Base-by-base conservation (phyloP, 129 eudicot genomes). In the Centaurea solstitialis region DNA sequence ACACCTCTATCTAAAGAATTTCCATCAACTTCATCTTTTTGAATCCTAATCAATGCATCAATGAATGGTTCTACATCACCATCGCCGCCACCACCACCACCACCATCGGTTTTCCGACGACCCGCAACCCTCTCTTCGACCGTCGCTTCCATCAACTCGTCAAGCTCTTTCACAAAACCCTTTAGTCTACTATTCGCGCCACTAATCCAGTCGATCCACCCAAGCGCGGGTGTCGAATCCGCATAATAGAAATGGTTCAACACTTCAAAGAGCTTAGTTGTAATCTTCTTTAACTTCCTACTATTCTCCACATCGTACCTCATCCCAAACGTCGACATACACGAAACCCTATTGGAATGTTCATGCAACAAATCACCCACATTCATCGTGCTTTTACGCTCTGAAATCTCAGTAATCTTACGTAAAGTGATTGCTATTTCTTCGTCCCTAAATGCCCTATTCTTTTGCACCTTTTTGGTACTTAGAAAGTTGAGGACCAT, bases 291-390 rank as follows among this genome's bases (percentile, higher is more conserved):
- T 5, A 88, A 77, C 76, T 38, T 83, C 81, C 24, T 39, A 40
- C 83, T 85, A 22, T 20, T 20, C 9, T 76, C 85, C 12, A 70
- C 86, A 20, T 24, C 77, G 4, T 73, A 85, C 70, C 81, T 88
- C 85, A 79, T 78, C 74, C 93, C 93, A 11, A 91, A 81, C 0
- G 96, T 89, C 21, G 79, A 73, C 81, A 70, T 87, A 21, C 87
- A 84, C 8, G 87, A 72, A 2, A 88, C 75, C 53, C 83, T 76
- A 9, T 87, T 85, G 1, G 92, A 80, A 7, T 84, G 33, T 15
- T 70, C n/a, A 53, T 7, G 21, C 3, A 86, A 65, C 72, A 83
- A 15, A 0, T 88, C 90, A 23, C 85, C 84, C 82, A 91, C 65
- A 71, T 91, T 72, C n/a, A 90, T 76, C 0, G 66, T 15, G 28